Evolutionary conservation across 2,329 filamentous ascomycete species (phyloP).

Genomic region (Chalara sp.): DNA sequence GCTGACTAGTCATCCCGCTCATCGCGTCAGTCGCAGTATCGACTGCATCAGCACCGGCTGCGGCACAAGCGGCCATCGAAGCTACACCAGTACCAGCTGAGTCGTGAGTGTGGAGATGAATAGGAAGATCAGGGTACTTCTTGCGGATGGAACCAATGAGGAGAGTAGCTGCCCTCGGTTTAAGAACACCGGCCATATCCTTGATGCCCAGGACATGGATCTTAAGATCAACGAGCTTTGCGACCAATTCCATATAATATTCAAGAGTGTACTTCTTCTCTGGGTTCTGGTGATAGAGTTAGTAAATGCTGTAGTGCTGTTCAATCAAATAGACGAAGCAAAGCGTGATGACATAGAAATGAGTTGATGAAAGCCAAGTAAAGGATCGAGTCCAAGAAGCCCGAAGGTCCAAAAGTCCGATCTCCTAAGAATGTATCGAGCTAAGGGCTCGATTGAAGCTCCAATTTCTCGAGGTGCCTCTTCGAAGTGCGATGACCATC

Average conservation of each 20-base stretch:
- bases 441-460: background rate
- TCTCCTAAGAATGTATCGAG: background rate
- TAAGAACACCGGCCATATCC: conserved; percentile 98
- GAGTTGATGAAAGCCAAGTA: background rate
- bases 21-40: conserved; percentile 94
- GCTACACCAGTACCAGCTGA: conserved; percentile 97
- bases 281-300: conserved; percentile 52
- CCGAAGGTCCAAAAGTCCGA: background rate
- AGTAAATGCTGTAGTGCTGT: conserved; percentile 2
- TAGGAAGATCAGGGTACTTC: conserved; percentile 94
- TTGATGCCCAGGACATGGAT: conserved; percentile 89
- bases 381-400: background rate
- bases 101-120: conserved; percentile 98
- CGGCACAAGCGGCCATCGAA: conserved; percentile 93
- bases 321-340: background rate
- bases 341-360: background rate
- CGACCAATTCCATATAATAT: conserved; percentile 87
- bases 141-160: conserved; percentile 80
- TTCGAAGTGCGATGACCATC: background rate
- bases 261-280: conserved; percentile 97
- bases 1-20: conserved; percentile 98
- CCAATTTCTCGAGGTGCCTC: background rate
- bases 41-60: conserved; percentile 89
- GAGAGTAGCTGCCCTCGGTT: conserved; percentile 84
- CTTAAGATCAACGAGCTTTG: conserved; percentile 83